Conservation (phyloP, 2,329 filamentous ascomycete species). For the Zopfia rhizophila region DNA sequence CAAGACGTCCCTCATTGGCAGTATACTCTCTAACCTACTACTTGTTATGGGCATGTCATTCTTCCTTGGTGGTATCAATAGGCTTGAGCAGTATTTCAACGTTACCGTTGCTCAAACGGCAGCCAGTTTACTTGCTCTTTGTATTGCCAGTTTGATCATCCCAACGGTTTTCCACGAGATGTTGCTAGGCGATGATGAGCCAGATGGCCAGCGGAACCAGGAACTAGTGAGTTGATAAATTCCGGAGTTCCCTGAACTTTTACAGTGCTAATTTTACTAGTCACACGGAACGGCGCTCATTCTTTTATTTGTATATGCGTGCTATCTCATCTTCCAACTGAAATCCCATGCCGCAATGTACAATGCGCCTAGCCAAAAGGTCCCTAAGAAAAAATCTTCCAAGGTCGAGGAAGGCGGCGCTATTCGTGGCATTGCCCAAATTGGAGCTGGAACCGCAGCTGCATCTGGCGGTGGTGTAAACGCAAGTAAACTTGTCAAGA, state of each 20-base stretch:
- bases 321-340: constrained; percentile 90
- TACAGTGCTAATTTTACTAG: constrained; percentile 5
- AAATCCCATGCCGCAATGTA: constrained; percentile 85
- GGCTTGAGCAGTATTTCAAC: constrained; percentile 89
- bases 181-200: constrained; percentile 29
- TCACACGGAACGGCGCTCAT: constrained; percentile 83
- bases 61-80: constrained; percentile 84
- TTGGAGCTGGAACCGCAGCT: constrained; percentile 63
- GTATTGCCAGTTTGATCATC: constrained; percentile 84
- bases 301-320: constrained; percentile 82
- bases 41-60: constrained; percentile 93
- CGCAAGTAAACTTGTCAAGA: constrained; percentile 57
- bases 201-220: constrained; percentile 42
- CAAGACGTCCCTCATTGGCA: constrained; percentile 90
- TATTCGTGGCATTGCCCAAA: constrained; percentile 61
- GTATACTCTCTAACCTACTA: constrained; percentile 89
- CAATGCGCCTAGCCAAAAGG: constrained; percentile 81
- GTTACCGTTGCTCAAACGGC: constrained; percentile 91
- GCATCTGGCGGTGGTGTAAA: constrained; percentile 62
- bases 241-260: neutral
- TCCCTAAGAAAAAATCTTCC: constrained; percentile 65
- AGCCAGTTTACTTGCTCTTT: constrained; percentile 80
- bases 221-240: constrained; percentile 31
- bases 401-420: constrained; percentile 63
- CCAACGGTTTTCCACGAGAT: constrained; percentile 78